These are phyloP conservation scores for Calonectria henricotiae DNA, from an alignment of 2,329 filamentous ascomycete genomes.

Conservation along the genomic window DNA sequence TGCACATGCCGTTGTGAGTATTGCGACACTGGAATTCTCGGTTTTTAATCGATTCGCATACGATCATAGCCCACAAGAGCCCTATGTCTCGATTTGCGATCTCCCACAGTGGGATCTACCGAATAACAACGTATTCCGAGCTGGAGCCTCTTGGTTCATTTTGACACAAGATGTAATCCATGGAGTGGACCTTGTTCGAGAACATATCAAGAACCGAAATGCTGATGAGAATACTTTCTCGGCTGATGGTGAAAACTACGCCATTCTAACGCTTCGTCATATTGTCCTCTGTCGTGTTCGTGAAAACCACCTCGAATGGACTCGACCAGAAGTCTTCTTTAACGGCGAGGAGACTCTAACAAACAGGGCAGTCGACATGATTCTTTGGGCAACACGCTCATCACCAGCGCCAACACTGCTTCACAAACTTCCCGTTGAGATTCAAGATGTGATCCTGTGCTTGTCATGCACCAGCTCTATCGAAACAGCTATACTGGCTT, in stretches of 20 bases:
- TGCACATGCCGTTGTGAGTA: constrained; percentile 42
- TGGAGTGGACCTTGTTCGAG: constrained; percentile 41
- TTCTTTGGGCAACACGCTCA: constrained; percentile 42
- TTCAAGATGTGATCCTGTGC: constrained; percentile 42
- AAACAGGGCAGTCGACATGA: constrained; percentile 41
- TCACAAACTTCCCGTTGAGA: constrained; percentile 42
- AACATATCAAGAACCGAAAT: constrained; percentile 31
- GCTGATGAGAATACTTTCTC: constrained; percentile 10
- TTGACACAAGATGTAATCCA: constrained; percentile 31
- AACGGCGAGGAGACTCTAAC: constrained; percentile 5
- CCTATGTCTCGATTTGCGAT: constrained; percentile 39
- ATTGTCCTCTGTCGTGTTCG: constrained; percentile 38
- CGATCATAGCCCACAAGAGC: constrained; percentile 22
- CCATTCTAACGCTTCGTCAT: constrained; percentile 40
- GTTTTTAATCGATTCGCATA: neutral
- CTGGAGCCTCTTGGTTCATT: constrained; percentile 44
- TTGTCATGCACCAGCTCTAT: constrained; percentile 31
- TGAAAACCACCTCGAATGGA: constrained; percentile 28
- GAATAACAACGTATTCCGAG: constrained; percentile 29
- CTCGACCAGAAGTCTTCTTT: constrained; percentile 38
- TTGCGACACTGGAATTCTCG: constrained; percentile 41
- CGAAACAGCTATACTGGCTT: constrained; percentile 37
- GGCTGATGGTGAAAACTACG: constrained; percentile 28
- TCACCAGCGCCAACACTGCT: constrained; percentile 28
- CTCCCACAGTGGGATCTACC: constrained; percentile 44